Conservation (phyloP, 2,329 filamentous ascomycete species). For the Ceratocystis eucalypticola region DNA sequence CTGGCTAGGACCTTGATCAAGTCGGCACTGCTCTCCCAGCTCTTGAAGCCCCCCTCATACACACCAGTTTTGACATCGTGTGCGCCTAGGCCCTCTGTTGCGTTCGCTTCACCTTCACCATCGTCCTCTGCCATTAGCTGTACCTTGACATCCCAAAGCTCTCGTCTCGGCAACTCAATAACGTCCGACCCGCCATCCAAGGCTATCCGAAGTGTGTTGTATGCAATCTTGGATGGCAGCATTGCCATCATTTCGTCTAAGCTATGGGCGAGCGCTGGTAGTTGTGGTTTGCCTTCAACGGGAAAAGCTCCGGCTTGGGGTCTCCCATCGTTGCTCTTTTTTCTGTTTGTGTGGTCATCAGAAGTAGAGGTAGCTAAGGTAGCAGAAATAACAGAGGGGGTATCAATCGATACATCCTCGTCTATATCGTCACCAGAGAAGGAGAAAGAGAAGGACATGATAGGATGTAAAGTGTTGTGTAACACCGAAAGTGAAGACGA, state of each 20-base stretch:
- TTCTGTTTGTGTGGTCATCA: slow-evolving; percentile 17
- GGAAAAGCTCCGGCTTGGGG: slow-evolving; percentile 40
- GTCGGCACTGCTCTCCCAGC: slow-evolving; percentile 76
- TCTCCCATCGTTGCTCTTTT: slow-evolving; percentile 21
- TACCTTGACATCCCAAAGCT: slow-evolving; percentile 68
- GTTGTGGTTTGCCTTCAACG: slow-evolving; percentile 45
- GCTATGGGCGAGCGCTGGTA: slow-evolving; percentile 40
- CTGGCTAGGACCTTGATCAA: slow-evolving; percentile 53
- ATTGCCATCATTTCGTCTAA: slow-evolving; percentile 38
- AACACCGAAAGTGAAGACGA: neutral
- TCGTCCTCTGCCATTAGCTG: slow-evolving; percentile 67
- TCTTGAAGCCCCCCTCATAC: slow-evolving; percentile 81
- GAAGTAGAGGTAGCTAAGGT: slow-evolving; percentile 11
- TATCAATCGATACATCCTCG: slow-evolving; percentile 27
- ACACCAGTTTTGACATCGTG: slow-evolving; percentile 69
- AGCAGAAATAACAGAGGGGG: slow-evolving; percentile 18
- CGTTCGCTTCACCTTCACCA: slow-evolving; percentile 25
- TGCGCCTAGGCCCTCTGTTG: slow-evolving; percentile 39
- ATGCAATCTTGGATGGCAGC: slow-evolving; percentile 63
- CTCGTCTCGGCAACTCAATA: slow-evolving; percentile 54
- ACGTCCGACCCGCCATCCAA: slow-evolving; percentile 25
- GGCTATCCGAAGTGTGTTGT: slow-evolving; percentile 45
- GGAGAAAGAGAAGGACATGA: slow-evolving; percentile 44
- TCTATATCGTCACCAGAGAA: slow-evolving; percentile 54
- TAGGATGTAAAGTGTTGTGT: slow-evolving; percentile 1